Conservation (phyloP, 169 alveolate species). For the Plasmodium adleri region DNA sequence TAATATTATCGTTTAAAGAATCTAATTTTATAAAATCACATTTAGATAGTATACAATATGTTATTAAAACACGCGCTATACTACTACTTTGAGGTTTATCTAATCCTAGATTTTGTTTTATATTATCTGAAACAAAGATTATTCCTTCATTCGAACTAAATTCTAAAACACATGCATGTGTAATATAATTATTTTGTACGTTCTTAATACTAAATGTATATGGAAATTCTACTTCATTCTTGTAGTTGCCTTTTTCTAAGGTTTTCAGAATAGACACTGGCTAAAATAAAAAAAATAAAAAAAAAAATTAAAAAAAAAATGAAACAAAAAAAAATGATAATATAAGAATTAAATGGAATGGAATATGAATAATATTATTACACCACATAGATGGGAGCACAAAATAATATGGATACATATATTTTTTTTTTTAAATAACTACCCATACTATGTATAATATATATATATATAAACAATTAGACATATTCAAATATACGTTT, state of each 20-base stretch:
- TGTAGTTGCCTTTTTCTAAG: slow-evolving; percentile 42
- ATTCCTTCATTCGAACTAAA: slow-evolving; percentile 69
- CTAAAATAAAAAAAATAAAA: neutral
- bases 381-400: no score
- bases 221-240: slow-evolving; percentile 48
- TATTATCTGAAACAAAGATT: slow-evolving; percentile 50
- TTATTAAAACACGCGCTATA: slow-evolving; percentile 25
- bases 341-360: neutral
- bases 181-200: slow-evolving; percentile 48
- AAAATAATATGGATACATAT: no score
- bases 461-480: no score
- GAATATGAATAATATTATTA: no score
- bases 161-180: slow-evolving; percentile 65
- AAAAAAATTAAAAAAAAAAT: no score
- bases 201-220: slow-evolving; percentile 56
- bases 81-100: slow-evolving; percentile 7
- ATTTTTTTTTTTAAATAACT: no score
- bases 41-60: slow-evolving; percentile 55
- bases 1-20: slow-evolving; percentile 46
- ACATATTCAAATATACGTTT: slow-evolving; percentile 24
- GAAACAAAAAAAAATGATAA: neutral
- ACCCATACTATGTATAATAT: no score
- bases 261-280: slow-evolving; percentile 69
- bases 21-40: slow-evolving; percentile 73
- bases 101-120: slow-evolving; percentile 61